Evolutionary conservation across 78 protist species (phyloP), one percentile per base, ranked within the genome.

Genomic region (Dictyostelium capitatum): DNA sequence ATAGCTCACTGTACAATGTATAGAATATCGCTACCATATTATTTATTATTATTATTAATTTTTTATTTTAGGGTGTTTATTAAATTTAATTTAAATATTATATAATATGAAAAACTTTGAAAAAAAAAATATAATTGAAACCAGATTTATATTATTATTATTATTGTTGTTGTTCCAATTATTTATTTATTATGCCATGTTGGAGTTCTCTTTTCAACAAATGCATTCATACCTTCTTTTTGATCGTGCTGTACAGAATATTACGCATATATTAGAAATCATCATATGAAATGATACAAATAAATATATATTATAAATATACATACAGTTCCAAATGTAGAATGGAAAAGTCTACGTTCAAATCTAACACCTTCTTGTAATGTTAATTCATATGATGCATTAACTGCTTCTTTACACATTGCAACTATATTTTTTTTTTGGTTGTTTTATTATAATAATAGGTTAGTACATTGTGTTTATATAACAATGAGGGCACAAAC

Each of bases 161-260:
- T 69, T 37, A 37, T 37, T 37, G 6, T 37, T 3, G 43, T 37
- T 2, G 32, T 30, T 28, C 9, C 7, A 28, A 25, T 64, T 15
- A 79, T 87, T 89, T 96, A 97, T 85, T 95, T 43, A 81, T 98
- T 72, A 32, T 65, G 74, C 96, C 96, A 98, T 30, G 77, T 23
- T 43, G 99, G 96, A 12, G 12, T 53, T 50, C 98, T 84, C 92
- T 97, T 97, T 83, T 96, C 99, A 50, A 79, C 95, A 72, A 98
- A 98, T 6, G 98, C 98, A 47, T 30, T 47, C 99, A 98, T 98
- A 82, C 99, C 99, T 79, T 97, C 98, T 95, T 92, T 96, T 83
- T 97, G 98, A 47, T 98, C 99, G 3, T 79, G 80, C 97, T 96
- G 51, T 30, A 73, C 0, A n/a, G 28, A 43, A 6, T 30, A 73